These are phyloP conservation scores for Cucurbita ficifolia DNA, from an alignment of 306 rosid genomes.

Conservation along the genomic window DNA sequence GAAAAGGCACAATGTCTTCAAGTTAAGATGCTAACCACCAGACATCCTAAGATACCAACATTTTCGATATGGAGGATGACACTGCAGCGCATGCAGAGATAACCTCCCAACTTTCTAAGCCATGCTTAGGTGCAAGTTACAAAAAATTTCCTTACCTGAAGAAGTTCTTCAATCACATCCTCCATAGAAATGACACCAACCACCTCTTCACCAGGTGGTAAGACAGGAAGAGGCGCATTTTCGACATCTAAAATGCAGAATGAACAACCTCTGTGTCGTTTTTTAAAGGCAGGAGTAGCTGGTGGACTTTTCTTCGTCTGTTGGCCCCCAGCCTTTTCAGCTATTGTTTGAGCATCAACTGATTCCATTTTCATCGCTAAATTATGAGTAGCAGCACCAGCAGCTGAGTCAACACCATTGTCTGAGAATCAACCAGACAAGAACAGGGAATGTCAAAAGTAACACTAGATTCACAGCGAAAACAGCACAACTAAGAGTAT, in stretches of 20 bases:
- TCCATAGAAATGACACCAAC: conserved; percentile 98
- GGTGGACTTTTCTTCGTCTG: conserved; percentile 47
- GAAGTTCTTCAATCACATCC: conserved; percentile 99
- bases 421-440: conserved; percentile 16
- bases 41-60: not conserved
- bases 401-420: conserved; percentile 8
- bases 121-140: not conserved
- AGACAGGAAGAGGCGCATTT: conserved; percentile 59
- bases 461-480: not conserved
- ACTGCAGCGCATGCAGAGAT: not conserved
- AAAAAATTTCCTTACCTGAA: conserved; percentile 50
- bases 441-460: not conserved
- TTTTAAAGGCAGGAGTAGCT: conserved; percentile 58
- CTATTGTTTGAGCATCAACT: conserved; percentile 16
- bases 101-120: not conserved
- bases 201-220: conserved; percentile 57
- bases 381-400: conserved; percentile 14
- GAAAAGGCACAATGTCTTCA: not conserved
- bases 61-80: not conserved
- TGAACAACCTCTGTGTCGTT: conserved; percentile 90
- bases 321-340: conserved; percentile 27
- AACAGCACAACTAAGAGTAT: not conserved
- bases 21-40: not conserved
- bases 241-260: conserved; percentile 80
- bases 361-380: conserved; percentile 30